These are phyloP conservation scores for Metroxylon sagu DNA, from an alignment of 176 grass and related monocot genomes.

Conservation along the genomic window DNA sequence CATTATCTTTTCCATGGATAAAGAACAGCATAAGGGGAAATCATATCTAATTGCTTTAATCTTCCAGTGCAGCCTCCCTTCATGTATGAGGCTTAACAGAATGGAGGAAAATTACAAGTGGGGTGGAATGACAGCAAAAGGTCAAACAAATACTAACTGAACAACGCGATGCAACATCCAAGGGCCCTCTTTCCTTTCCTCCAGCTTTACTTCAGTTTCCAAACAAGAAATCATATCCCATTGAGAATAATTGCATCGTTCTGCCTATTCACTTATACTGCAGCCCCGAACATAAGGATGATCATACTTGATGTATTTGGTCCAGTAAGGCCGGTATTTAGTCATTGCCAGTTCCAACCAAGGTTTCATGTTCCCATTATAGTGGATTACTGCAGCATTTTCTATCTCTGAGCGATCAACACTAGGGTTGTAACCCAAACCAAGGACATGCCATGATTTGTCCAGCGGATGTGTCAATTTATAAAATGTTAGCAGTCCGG, in stretches of 20 bases:
- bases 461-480: constrained; percentile 95
- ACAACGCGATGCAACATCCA: neutral
- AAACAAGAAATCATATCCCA: constrained; percentile 2
- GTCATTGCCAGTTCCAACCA: constrained; percentile 98
- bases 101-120: too few relatives aligned
- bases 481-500: constrained; percentile 92
- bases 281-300: constrained; percentile 79
- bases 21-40: neutral
- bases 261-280: constrained; percentile 69
- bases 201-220: neutral
- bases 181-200: neutral
- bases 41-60: neutral
- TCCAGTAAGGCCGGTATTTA: constrained; percentile 88
- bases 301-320: constrained; percentile 92
- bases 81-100: too few relatives aligned
- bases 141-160: neutral
- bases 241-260: neutral
- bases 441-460: constrained; percentile 96
- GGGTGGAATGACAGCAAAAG: neutral
- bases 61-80: neutral
- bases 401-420: constrained; percentile 89
- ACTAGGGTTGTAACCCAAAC: constrained; percentile 94
- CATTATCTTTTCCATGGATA: neutral
- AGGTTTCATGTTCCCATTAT: constrained; percentile 99
- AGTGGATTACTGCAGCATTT: constrained; percentile 79